Base-by-base conservation (phyloP, 495 filamentous ascomycete species). In the Annulohypoxylon stygium region DNA sequence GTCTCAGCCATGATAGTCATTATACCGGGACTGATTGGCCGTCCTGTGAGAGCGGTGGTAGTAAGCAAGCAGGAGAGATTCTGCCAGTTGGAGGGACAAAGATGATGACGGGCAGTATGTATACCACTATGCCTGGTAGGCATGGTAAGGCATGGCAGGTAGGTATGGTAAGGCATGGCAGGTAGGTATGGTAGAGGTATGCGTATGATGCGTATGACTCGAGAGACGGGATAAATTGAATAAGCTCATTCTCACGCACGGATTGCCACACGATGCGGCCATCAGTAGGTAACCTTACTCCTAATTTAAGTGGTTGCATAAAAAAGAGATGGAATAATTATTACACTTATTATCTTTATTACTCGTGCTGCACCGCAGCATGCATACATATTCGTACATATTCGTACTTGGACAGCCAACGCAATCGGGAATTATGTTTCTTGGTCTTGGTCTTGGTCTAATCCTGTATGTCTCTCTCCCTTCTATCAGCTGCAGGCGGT, bases 401-500 rank as follows among this genome's bases (percentile, higher is more conserved):
- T 70, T 67, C 67, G 59, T 75, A 47, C 67, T 65, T 57, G 41
- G 30, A 69, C 11, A 30, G 72, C 79, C 77, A 71, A 77, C 73
- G 18, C 75, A 79, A 75, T 81, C 76, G 47, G 61, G 70, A n/a
- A 74, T 77, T 70, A 78, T 60, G 20, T 60, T 43, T 43, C 76
- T 76, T 34, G 30, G 30, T 30, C 26, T 30, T 30, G 26, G 26
- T 43, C 76, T 76, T 34, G 25, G 23, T 33, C 25, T 54, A 75
- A 70, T 36, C 2, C 25, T 60, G 55, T 73, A 64, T 45, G 78
- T 81, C 41, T 65, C 61, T 61, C 53, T 25, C 50, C 55, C 57
- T 16, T 25, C 36, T 65, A 73, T 64, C 45, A 68, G 60, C 65
- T 61, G 65, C 60, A 65, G 41, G 25, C 39, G 39, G 39, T n/a